Evolutionary conservation across 2,329 filamentous ascomycete species (phyloP).

Genomic region (Aspergillus uvarum): DNA sequence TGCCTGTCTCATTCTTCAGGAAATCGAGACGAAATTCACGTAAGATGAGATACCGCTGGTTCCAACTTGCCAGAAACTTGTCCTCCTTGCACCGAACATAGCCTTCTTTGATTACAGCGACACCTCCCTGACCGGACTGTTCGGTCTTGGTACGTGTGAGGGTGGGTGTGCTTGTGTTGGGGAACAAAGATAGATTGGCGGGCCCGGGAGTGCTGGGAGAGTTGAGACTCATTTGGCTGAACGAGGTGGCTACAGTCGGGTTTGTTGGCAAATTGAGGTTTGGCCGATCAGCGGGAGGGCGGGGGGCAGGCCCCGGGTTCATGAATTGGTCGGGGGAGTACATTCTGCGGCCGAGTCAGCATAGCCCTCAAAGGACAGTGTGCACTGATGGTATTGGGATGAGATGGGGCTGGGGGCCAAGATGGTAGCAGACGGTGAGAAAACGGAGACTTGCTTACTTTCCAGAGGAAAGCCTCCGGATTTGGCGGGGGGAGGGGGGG

Average conservation of each 20-base stretch:
- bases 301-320: conserved; percentile 93
- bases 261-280: conserved; percentile 73
- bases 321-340: conserved; percentile 74
- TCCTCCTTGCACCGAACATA: conserved; percentile 72
- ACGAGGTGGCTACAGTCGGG: conserved; percentile 67
- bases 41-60: conserved; percentile 86
- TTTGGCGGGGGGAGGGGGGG: conserved; percentile 11
- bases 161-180: conserved; percentile 71
- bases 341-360: conserved; percentile 36
- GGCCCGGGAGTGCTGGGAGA: conserved; percentile 59
- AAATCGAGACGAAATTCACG: conserved; percentile 93
- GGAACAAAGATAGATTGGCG: conserved; percentile 59
- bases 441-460: conserved; percentile 29
- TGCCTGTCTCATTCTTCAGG: conserved; percentile 84
- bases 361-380: conserved; percentile 1
- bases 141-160: conserved; percentile 60
- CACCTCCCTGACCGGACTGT: conserved; percentile 64
- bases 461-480: conserved; percentile 34
- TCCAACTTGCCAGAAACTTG: conserved; percentile 75
- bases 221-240: conserved; percentile 65
- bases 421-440: not conserved
- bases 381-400: not conserved
- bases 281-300: conserved; percentile 80
- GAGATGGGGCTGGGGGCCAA: not conserved
- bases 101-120: conserved; percentile 70